Evolutionary conservation across 257 asterid genomes (phyloP), one percentile per base, ranked within the genome.

Genomic region (Cynanchum wilfordii): DNA sequence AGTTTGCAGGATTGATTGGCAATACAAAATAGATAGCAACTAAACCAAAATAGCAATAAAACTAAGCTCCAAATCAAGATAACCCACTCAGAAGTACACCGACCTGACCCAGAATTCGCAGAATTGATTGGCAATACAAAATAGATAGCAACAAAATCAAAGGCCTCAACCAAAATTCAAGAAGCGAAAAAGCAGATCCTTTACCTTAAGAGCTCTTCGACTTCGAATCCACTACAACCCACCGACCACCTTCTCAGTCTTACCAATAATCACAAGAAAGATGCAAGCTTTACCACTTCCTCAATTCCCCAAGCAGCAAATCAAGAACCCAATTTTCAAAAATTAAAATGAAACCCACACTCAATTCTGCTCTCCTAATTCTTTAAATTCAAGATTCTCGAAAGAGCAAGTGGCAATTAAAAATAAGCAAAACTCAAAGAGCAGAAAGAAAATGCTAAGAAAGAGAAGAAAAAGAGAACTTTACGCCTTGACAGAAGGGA

Each of bases 401-500:
- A 70, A 70, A 11, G 22, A 58, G 6, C 15, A 45, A 68, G 57
- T 40, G 66, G n/a, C 54, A 50, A 56, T 1, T 42, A 44, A 25
- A 66, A 66, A 54, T 42, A 42, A 42, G 47, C 47, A 20, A 20
- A 51, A 17, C 7, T n/a, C 54, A 22, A 40, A 66, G 7, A 71
- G 13, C 45, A 67, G 11, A 54, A 33, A 33, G 38, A 7, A 50
- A 33, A 71, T 38, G 67, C 54, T 4, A 57, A 20, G 25, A 66
- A 13, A 11, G 45, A 22, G 22, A 67, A 25, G 40, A 67, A 27
- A 40, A 20, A 51, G 68, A 70, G 75, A 75, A 33, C n/a, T 70
- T 79, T 79, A 79, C 83, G 29, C 59, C 72, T 58, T 36, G 56
- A 59, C 42, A 24, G 50, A 59, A 25, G 33, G 70, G 36, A 17